Conservation (phyloP, 192 early-diverging fungal species). For the Entomortierella beljakovae region DNA sequence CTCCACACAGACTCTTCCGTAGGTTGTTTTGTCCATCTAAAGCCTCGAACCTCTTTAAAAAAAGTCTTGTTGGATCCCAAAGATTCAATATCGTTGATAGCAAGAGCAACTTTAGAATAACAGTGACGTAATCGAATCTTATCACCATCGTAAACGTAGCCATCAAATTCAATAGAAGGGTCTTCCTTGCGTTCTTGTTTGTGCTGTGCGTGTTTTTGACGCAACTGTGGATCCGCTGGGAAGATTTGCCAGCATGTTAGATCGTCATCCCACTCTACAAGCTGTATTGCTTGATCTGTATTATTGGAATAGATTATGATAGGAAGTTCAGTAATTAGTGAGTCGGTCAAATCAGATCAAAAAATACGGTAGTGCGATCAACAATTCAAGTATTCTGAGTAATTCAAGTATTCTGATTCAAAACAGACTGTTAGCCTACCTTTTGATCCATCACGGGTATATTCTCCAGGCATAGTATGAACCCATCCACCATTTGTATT, state of each 20-base stretch:
- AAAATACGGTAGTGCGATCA: background rate
- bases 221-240: conserved; percentile 29
- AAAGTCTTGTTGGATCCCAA: conserved; percentile 44
- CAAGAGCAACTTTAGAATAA: conserved; percentile 38
- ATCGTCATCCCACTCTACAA: conserved; percentile 52
- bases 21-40: conserved; percentile 30
- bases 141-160: conserved; percentile 42
- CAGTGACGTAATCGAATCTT: conserved; percentile 36
- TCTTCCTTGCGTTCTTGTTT: conserved; percentile 18
- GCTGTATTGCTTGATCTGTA: conserved; percentile 44
- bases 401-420: conserved; percentile 59
- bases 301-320: too few species aligned
- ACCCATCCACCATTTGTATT: conserved; percentile 81
- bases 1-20: conserved; percentile 37
- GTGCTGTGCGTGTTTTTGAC: conserved; percentile 9
- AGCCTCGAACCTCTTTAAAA: conserved; percentile 23
- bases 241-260: conserved; percentile 49
- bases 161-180: conserved; percentile 26
- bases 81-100: conserved; percentile 34
- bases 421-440: conserved; percentile 50
- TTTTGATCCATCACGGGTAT: conserved; percentile 74
- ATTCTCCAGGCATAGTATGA: conserved; percentile 74
- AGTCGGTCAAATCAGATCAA: too few species aligned
- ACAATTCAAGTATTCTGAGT: too few species aligned
- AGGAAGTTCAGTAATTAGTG: too few species aligned